A percentile compares a stretch with the other conserved stretches of the same genome.
Conservation (phyloP, 73 alveolate genomes). For the Symbiodinium pilosum region DNA sequence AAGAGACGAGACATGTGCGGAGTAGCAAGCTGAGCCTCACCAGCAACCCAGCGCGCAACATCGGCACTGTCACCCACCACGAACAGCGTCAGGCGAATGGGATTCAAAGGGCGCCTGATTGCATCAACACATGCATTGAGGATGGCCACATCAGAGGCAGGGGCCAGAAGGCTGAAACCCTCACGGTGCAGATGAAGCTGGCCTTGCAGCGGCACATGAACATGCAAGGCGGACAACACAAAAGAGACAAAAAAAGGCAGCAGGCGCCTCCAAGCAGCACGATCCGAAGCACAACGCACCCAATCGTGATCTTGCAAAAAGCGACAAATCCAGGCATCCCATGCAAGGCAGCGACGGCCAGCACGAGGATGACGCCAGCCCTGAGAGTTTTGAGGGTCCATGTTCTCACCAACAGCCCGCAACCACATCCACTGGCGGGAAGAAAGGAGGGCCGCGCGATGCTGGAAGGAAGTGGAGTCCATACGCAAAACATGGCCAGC, state of each 20-base stretch:
- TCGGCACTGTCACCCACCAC: not conserved
- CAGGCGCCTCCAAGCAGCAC: not conserved
- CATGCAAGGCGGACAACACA: not conserved
- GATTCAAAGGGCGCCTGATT: not conserved
- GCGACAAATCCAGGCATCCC: not conserved
- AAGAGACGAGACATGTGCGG: not conserved
- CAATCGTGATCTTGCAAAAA: not conserved
- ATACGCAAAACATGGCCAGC: not conserved
- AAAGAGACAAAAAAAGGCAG: not conserved
- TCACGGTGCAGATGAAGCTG: too few relatives aligned
- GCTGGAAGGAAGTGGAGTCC: not conserved
- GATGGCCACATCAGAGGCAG: not conserved
- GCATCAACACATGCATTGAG: not conserved
- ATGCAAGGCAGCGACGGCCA: not conserved
- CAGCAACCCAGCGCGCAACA: not conserved
- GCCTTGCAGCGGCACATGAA: too few relatives aligned
- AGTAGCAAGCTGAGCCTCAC: not conserved
- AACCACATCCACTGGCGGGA: not conserved
- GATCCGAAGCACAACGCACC: not conserved
- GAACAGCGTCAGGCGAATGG: not conserved
- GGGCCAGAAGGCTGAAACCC: not conserved
- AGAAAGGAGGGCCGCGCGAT: not conserved
- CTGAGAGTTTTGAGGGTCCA: not conserved
- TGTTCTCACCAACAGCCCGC: not conserved
- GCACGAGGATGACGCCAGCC: not conserved